Evolutionary conservation across 257 asterid species (phyloP).

Genomic region (Oldenlandia corymbosa): DNA sequence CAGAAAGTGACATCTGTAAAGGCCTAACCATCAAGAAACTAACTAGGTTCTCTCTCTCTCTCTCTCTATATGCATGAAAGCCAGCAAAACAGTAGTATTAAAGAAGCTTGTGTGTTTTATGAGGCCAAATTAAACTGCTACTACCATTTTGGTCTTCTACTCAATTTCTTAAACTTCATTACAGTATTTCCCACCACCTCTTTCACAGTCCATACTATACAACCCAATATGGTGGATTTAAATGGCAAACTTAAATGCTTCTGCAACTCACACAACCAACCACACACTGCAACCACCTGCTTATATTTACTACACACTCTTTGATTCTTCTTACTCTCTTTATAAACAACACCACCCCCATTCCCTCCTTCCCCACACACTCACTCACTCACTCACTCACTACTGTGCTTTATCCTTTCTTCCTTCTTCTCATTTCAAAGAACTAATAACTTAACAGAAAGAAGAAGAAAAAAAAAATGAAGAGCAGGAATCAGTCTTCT

Average conservation of each 20-base stretch:
- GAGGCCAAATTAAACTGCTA: too few species aligned
- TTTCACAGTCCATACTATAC: too few species aligned
- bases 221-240: conserved; percentile 33
- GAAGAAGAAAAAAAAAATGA: conserved; percentile 42
- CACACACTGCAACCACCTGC: conserved; percentile 56
- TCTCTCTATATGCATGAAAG: too few species aligned
- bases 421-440: conserved; percentile 2
- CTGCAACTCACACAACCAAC: conserved; percentile 60
- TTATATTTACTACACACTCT: conserved; percentile 45
- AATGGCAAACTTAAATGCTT: conserved; percentile 52
- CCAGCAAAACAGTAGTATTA: too few species aligned
- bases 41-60: too few species aligned
- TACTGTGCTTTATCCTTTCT: conserved; percentile 4
- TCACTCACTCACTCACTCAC: conserved; percentile 21
- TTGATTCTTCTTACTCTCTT: conserved; percentile 30
- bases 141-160: too few species aligned
- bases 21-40: background rate
- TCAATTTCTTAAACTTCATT: too few species aligned
- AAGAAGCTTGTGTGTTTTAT: too few species aligned
- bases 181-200: too few species aligned
- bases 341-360: conserved; percentile 30
- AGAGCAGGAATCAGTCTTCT: conserved; percentile 30
- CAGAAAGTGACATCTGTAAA: conserved; percentile 1
- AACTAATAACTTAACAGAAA: background rate
- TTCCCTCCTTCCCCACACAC: conserved; percentile 16